Base-by-base conservation (phyloP, 176 grass and related monocot genomes). In the Aegilops longissima region DNA sequence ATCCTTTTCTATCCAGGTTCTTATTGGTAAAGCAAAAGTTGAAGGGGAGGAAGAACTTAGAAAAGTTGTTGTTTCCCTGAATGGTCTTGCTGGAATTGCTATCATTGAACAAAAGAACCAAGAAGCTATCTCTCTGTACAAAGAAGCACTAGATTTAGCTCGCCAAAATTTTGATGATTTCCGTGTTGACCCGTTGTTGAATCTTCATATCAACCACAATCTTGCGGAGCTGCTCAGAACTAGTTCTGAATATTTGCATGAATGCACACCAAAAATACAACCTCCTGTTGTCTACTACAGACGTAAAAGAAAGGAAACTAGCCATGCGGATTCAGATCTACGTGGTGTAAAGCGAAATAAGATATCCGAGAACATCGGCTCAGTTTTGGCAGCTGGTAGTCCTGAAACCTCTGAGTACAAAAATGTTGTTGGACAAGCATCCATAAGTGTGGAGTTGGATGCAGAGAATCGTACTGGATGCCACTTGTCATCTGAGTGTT, bases 11-110 rank as follows among this genome's bases (percentile, higher is more conserved):
- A 66, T 85, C 44, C 83, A 98, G 96, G 96, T 98, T 82, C 96
- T 98, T 87, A 95, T 98, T 88, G 92, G 96, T 20, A 98, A 95
- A 86, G 78, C 90, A 71, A 98, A 95, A 98, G 83, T 91, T 76
- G 96, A 98, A 92, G 96, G 96, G 84, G 93, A 98, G 83, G 96
- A 98, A 89, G 96, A 95, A 80, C 90, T 98, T 45, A 90, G 96
- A 83, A 95, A 98, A 91, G 56, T 94, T 86, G 75, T 98, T 81
- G 92, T 93, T 86, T 82, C 96, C 68, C 73, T 98, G 56, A 98
- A 95, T 89, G 96, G 96, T 91, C 88, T 98, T 82, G 96, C 96
- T 73, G 96, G 90, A 66, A 84, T 98, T 89, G 92, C 96, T 90
- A 86, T 88, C 65, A 94, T 98, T 70, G 96, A 95, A 92, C 86